Percentiles rank a stretch among this genome's conserved stretches.
Evolutionary conservation across 2,329 filamentous ascomycete genomes (phyloP).

Genomic region (Beauveria bassiana): DNA sequence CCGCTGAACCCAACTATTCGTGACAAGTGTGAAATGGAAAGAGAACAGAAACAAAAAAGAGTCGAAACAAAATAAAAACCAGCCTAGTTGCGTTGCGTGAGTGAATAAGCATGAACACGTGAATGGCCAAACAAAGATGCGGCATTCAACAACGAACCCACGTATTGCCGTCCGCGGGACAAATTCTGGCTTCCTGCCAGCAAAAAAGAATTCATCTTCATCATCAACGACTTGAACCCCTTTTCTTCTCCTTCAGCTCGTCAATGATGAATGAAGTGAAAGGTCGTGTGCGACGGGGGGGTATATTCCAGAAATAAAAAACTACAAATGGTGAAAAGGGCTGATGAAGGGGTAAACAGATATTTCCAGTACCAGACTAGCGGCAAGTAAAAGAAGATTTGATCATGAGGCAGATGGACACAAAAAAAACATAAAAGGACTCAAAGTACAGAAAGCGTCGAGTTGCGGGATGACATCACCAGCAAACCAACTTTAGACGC

Average conservation of each 20-base stretch:
- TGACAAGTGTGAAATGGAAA: neutral
- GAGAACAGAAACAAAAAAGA: neutral
- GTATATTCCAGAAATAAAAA: slow-evolving; percentile 8
- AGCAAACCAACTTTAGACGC: slow-evolving; percentile 37
- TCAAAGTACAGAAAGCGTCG: neutral
- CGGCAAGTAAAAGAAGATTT: neutral
- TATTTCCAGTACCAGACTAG: slow-evolving; percentile 6
- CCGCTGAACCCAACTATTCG: neutral
- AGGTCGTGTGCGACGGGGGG: neutral
- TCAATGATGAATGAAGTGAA: neutral
- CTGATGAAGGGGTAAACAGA: neutral
- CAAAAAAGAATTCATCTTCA: too few relatives aligned
- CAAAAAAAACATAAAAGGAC: neutral
- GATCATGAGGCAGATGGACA: slow-evolving; percentile 2
- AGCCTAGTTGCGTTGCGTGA: neutral
- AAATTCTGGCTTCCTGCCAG: too few relatives aligned
- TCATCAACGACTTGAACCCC: neutral
- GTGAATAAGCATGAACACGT: neutral
- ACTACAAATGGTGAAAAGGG: neutral
- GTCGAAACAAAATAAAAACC: neutral
- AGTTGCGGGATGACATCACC: neutral
- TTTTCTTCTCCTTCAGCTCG: neutral
- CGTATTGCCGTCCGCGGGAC: too few relatives aligned
- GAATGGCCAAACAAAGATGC: neutral
- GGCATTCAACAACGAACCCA: too few relatives aligned